Percentiles rank a stretch among this genome's conserved stretches.
phyloP scores from a whole-genome alignment of 495 filamentous ascomycete species.

The Penicillium nucicola region DNA sequence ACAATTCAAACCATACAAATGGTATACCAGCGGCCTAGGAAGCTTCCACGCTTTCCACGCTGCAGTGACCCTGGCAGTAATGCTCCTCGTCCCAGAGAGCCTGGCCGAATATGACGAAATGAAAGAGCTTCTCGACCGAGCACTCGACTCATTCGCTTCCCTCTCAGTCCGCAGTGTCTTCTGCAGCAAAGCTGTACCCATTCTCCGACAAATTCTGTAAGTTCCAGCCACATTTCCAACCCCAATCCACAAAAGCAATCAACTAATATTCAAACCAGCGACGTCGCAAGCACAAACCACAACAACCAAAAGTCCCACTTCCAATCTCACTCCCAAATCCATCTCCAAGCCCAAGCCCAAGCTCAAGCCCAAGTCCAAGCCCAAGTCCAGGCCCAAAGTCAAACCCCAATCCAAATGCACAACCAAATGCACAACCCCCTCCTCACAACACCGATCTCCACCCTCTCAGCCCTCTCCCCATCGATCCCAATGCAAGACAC shows the following conservation, averaged over 20 bases:
- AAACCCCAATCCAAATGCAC: background rate
- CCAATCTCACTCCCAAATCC: constrained; percentile 5
- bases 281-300: constrained; percentile 7
- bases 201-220: constrained; percentile 39
- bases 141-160: constrained; percentile 37
- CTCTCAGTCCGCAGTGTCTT: constrained; percentile 38
- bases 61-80: constrained; percentile 29
- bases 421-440: constrained; percentile 1
- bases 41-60: constrained; percentile 44
- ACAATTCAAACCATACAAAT: constrained; percentile 39
- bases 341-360: background rate
- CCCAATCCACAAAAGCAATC: background rate
- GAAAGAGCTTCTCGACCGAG: constrained; percentile 27
- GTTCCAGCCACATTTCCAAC: background rate
- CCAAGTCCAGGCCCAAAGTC: background rate
- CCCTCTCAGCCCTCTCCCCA: constrained; percentile 9
- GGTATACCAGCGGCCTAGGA: constrained; percentile 44
- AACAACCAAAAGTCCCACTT: constrained; percentile 11
- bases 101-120: constrained; percentile 32
- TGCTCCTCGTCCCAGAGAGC: constrained; percentile 31
- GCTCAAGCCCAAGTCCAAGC: background rate
- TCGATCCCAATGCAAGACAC: constrained; percentile 12
- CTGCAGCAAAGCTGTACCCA: constrained; percentile 41
- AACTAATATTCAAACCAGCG: constrained; percentile 13
- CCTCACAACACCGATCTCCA: constrained; percentile 12